Evolutionary conservation across 176 grass and related monocot genomes (phyloP).

Genomic region (Rhipidocladum racemiflorum): DNA sequence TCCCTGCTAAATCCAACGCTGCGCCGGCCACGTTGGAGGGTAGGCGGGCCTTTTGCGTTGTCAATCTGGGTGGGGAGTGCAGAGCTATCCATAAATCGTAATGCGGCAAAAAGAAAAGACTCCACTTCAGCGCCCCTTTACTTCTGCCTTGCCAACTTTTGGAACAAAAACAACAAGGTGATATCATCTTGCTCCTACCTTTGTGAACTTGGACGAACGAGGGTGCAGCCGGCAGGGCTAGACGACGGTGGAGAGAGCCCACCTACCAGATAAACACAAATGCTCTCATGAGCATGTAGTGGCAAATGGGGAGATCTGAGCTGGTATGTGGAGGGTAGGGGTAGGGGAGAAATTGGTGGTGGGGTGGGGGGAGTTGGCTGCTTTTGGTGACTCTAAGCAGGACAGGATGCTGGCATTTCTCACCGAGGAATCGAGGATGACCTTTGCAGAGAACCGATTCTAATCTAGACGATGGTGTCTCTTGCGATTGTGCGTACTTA

Average conservation of each 20-base stretch:
- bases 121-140: not conserved
- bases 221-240: not conserved
- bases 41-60: not conserved
- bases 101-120: conserved; percentile 9
- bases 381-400: not conserved
- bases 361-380: not conserved
- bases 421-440: not conserved
- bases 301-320: conserved; percentile 12
- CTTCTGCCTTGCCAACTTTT: conserved; percentile 17
- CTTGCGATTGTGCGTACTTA: not conserved
- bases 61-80: not conserved
- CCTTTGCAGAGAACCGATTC: too few species aligned
- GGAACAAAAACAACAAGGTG: not conserved
- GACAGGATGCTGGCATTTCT: not conserved
- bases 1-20: not conserved
- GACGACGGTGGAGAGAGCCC: not conserved
- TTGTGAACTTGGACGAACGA: not conserved
- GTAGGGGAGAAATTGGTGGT: conserved; percentile 4
- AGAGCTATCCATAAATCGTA: not conserved
- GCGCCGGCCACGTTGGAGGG: conserved; percentile 29
- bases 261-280: not conserved
- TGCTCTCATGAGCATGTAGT: not conserved
- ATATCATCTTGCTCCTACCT: not conserved
- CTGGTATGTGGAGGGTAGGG: not conserved
- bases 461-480: too few species aligned